Percentiles rank a stretch among this genome's conserved stretches.
phyloP scores from a whole-genome alignment of 2,329 filamentous ascomycete species.

The Cercospora nicotianae region DNA sequence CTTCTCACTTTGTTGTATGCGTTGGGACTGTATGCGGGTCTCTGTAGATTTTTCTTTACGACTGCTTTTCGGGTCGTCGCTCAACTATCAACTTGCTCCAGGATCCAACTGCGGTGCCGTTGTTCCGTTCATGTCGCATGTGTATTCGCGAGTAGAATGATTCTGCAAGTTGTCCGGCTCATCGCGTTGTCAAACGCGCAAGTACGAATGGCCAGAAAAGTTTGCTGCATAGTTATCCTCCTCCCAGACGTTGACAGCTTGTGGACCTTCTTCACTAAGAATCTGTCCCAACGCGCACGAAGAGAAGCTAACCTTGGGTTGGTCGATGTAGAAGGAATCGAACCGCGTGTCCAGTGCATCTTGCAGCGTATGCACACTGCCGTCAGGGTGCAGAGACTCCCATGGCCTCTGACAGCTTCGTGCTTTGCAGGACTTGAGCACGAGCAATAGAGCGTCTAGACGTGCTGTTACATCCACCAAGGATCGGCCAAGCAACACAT shows the following conservation, averaged over 20 bases:
- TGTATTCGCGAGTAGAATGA: not conserved
- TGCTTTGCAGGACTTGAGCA: conserved; percentile 39
- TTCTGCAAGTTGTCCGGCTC: conserved; percentile 7
- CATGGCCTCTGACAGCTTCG: conserved; percentile 37
- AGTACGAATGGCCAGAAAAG: not conserved
- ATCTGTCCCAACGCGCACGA: conserved; percentile 60
- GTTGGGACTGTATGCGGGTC: not conserved
- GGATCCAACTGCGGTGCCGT: not conserved
- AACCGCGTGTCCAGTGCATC: conserved; percentile 33
- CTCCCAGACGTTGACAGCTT: conserved; percentile 29
- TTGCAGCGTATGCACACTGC: conserved; percentile 30
- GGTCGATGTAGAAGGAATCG: conserved; percentile 37
- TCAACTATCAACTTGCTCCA: not conserved
- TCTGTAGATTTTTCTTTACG: not conserved
- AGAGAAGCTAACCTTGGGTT: conserved; percentile 52
- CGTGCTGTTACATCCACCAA: conserved; percentile 30
- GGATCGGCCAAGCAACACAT: conserved; percentile 23
- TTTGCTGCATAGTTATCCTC: not conserved
- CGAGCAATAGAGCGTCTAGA: conserved; percentile 38
- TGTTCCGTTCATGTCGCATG: not conserved
- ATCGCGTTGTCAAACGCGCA: not conserved
- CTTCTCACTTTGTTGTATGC: not conserved
- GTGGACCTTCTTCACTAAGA: conserved; percentile 56
- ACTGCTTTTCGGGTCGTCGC: not conserved
- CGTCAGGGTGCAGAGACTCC: conserved; percentile 36